Evolutionary conservation across 331 rosid species (phyloP), one percentile per base, ranked within the genome.

Genomic region (Pyracantha coccinea): DNA sequence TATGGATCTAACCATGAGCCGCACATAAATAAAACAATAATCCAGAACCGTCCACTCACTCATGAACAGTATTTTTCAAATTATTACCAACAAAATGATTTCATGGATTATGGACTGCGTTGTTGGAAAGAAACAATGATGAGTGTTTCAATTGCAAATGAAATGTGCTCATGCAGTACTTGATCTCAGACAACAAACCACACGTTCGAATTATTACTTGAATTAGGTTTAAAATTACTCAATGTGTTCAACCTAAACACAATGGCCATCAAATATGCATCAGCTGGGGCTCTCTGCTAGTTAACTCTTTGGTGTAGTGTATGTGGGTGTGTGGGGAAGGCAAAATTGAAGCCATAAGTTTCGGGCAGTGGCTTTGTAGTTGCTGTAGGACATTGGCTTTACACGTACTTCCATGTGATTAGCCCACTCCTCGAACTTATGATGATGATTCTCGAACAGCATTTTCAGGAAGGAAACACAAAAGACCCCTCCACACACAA

Each of bases 391-490:
- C 91, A 64, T 57, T 44, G 72, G 71, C 87, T 88, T 86, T 88
- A 82, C 91, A 86, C 91, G 89, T 90, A 79, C 65, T 80, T 83
- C 75, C 83, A 85, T 63, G 89, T 88, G 88, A 88, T 83, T 85
- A 72, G 86, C 77, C 71, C 50, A 71, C 78, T 79, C 80, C 77
- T 81, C 66, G 77, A 80, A 76, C 77, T 67, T 31, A 86, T 78
- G 80, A 90, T 90, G 78, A 88, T 90, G 77, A 15, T 69, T 79
- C 74, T 76, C 76, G 68, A 83, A 79, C 69, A 57, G 80, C 82
- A 85, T 86, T 85, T 88, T 82, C 77, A 71, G 16, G 29, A 67
- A 82, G 62, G 44, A 71, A 73, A 78, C 74, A 75, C 75, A 78
- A 33, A n/a, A 69, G 75, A 69, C 54, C 35, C 38, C 69, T 29